Evolutionary conservation across 352 stramenopile species (phyloP).

Genomic region (Aphanomyces euteiches): DNA sequence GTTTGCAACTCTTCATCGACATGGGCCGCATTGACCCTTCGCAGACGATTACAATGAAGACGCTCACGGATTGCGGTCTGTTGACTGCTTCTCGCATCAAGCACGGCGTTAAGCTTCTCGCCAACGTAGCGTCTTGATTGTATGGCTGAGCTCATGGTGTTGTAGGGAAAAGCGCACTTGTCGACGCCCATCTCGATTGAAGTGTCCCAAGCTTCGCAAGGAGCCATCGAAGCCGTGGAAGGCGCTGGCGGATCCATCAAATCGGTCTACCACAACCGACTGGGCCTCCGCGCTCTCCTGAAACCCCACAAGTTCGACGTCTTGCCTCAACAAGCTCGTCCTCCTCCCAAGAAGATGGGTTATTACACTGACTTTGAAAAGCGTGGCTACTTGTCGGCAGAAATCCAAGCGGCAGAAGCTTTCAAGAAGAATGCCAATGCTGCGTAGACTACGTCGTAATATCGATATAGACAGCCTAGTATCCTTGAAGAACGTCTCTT

Average conservation of each 20-base stretch:
- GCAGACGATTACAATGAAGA: constrained; percentile 92
- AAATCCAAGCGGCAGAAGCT: constrained; percentile 92
- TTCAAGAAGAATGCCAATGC: constrained; percentile 35
- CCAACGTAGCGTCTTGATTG: constrained; percentile 37
- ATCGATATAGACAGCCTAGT: too few species aligned
- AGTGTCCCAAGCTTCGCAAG: constrained; percentile 90
- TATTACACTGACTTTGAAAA: constrained; percentile 97
- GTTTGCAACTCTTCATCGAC: constrained; percentile 94
- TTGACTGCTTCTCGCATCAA: constrained; percentile 91
- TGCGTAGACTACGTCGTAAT: too few species aligned
- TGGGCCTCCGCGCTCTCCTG: constrained; percentile 91
- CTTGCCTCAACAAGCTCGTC: constrained; percentile 90
- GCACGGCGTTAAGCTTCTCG: constrained; percentile 95
- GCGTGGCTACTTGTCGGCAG: constrained; percentile 94
- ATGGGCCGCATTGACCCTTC: constrained; percentile 92
- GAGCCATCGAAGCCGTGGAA: constrained; percentile 95
- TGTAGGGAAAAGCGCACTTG: constrained; percentile 74
- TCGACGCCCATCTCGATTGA: constrained; percentile 91
- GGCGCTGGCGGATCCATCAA: constrained; percentile 90
- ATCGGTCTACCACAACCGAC: constrained; percentile 96
- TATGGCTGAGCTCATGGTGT: background rate
- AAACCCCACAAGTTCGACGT: constrained; percentile 95
- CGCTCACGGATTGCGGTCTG: constrained; percentile 82
- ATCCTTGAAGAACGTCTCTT: too few species aligned
- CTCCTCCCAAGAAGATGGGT: constrained; percentile 93